Evolutionary conservation across 257 asterid genomes (phyloP), one percentile per base, ranked within the genome.

Genomic region (Anisodus acutangulus): DNA sequence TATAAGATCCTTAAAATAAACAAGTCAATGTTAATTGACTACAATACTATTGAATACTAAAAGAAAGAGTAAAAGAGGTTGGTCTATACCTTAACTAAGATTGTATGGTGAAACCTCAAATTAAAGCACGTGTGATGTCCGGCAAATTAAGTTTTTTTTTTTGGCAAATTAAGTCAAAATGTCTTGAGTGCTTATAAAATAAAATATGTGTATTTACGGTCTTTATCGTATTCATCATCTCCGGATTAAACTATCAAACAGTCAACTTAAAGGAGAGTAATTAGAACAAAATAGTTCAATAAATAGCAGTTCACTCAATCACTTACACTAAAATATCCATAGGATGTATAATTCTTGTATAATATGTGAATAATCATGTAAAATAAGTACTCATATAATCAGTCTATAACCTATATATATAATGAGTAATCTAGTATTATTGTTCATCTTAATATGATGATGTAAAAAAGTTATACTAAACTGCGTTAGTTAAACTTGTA

Each of bases 1-100:
- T 3, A 51, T 49, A 22, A 76, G 63, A 76, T 76, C 63, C 81
- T 76, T 76, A 22, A 76, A 76, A 22, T 51, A 76, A 76, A 74
- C 60, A 16, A 58, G 63, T 58, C 63, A 58, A 58, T 1, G 26
- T 5, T 58, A 54, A 54, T 13, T 54, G 17, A 54, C 17, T 54
- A n/a, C 59, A 54, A 54, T 13, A 54, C 59, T 41, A 41, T 41
- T 41, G 45, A 41, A 41, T 41, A 5, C 45, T 41, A 41, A 41
- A 41, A 41, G 45, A 41, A 41, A 41, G 45, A 41, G 45, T 3
- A 3, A 41, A 41, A 5, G 45, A 41, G 45, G 45, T 41, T 41
- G 45, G 45, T 41, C 45, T 41, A 41, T 6, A 68, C 12, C 39
- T 68, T 37, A 3, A 39, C 53, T 37, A 39, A 68, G 45, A 68